These are phyloP conservation scores for Elsinoe fawcettii DNA, from an alignment of 2,329 filamentous ascomycete genomes.

Conservation along the genomic window DNA sequence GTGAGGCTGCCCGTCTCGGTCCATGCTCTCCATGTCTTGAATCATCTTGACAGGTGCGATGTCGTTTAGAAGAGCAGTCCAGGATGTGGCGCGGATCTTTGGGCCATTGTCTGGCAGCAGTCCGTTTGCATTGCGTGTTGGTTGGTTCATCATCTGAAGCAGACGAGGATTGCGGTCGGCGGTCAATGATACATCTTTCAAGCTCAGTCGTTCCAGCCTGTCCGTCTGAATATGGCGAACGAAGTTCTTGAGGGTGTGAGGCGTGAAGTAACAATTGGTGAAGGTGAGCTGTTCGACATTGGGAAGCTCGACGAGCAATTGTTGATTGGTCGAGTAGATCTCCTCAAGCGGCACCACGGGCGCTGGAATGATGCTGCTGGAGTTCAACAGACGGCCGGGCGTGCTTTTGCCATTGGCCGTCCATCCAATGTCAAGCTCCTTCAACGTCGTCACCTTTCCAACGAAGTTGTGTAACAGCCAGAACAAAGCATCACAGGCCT, in stretches of 20 bases:
- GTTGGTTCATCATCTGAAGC: not conserved
- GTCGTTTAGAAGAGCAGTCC: constrained; percentile 6
- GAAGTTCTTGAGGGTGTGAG: constrained; percentile 48
- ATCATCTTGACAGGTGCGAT: constrained; percentile 1
- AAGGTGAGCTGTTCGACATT: constrained; percentile 53
- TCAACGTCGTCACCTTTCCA: constrained; percentile 46
- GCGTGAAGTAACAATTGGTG: constrained; percentile 62
- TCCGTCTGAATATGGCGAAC: constrained; percentile 42
- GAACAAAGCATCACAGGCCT: constrained; percentile 46
- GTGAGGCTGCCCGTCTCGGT: not conserved
- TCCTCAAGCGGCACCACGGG: constrained; percentile 38
- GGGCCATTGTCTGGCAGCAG: not conserved
- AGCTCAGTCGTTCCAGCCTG: constrained; percentile 46
- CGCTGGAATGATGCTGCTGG: constrained; percentile 55
- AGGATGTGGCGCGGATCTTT: constrained; percentile 4
- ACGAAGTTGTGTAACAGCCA: constrained; percentile 40
- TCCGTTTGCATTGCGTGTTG: constrained; percentile 5
- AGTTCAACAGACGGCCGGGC: not conserved
- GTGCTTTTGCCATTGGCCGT: constrained; percentile 23
- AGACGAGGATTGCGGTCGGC: constrained; percentile 25
- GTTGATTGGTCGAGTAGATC: constrained; percentile 20
- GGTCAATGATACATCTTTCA: constrained; percentile 60
- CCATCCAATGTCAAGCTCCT: constrained; percentile 58
- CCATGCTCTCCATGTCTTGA: not conserved
- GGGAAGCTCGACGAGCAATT: constrained; percentile 44